Conservation (phyloP, 2,329 filamentous ascomycete species). For the Curvularia spicifera region DNA sequence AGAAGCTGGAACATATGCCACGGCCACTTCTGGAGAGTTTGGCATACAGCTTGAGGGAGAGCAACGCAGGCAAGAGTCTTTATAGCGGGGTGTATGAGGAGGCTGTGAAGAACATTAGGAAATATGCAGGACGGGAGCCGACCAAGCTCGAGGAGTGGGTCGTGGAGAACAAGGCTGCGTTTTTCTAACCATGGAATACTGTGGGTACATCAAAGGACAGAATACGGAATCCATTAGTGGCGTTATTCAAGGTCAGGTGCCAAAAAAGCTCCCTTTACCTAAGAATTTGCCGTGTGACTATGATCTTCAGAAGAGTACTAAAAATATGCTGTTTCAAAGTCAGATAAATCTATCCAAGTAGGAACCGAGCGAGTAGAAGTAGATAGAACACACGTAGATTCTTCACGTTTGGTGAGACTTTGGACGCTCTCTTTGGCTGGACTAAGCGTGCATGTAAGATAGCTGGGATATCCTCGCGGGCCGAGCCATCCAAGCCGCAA, state of each 20-base stretch:
- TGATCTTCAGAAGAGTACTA: background rate
- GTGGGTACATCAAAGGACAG: background rate
- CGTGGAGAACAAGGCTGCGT: conserved; percentile 3
- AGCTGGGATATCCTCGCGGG: conserved; percentile 1
- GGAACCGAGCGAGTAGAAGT: background rate
- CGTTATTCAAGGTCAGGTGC: background rate
- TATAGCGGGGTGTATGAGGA: conserved; percentile 33
- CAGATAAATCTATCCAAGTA: background rate
- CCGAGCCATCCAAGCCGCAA: conserved; percentile 1
- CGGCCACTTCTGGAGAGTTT: conserved; percentile 9
- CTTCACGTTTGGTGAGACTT: background rate
- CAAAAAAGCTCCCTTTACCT: background rate
- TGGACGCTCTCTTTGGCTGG: background rate
- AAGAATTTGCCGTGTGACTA: background rate
- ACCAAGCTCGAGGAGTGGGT: conserved; percentile 16
- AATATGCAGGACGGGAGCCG: conserved; percentile 13
- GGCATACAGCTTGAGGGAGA: conserved; percentile 58
- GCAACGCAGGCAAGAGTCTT: conserved; percentile 55
- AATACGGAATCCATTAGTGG: background rate
- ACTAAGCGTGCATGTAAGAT: background rate
- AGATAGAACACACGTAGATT: background rate
- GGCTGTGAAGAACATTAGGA: conserved; percentile 23
- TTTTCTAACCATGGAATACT: background rate
- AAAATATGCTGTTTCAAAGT: background rate
- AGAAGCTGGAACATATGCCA: conserved; percentile 7